Evolutionary conservation across 768 basidiomycete species (phyloP).

Genomic region (Tricholoma matsutake): DNA sequence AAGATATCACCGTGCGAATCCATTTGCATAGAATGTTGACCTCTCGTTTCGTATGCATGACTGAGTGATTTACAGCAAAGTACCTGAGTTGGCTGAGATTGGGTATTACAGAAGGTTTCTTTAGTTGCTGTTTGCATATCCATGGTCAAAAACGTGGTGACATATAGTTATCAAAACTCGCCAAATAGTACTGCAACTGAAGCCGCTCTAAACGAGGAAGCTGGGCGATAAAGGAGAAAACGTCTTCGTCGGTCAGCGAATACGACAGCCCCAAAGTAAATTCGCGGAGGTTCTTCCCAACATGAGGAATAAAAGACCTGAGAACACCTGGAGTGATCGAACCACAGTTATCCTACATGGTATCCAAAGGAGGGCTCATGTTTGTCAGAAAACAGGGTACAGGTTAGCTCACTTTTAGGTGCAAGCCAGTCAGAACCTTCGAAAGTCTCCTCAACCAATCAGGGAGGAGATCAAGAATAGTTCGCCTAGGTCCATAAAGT

Average conservation of each 20-base stretch:
- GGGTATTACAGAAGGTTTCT: conserved; percentile 19
- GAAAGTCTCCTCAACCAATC: conserved; percentile 41
- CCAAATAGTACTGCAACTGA: conserved; percentile 51
- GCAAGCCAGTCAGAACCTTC: conserved; percentile 32
- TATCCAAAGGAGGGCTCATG: neutral
- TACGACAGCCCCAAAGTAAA: conserved; percentile 57
- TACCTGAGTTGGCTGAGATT: conserved; percentile 27
- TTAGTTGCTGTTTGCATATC: conserved; percentile 40
- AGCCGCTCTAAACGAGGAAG: conserved; percentile 38
- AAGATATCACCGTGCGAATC: conserved; percentile 30
- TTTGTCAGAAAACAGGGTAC: neutral
- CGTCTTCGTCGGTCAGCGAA: conserved; percentile 51
- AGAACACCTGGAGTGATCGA: conserved; percentile 63
- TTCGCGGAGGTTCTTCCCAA: conserved; percentile 29
- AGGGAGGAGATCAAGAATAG: conserved; percentile 40
- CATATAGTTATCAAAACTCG: conserved; percentile 20
- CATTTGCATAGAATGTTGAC: conserved; percentile 32
- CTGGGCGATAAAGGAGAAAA: conserved; percentile 44
- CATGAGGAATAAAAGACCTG: conserved; percentile 37
- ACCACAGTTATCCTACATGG: conserved; percentile 51
- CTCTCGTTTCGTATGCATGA: conserved; percentile 13
- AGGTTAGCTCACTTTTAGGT: conserved; percentile 37
- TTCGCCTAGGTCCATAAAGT: conserved; percentile 35
- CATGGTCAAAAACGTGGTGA: neutral
- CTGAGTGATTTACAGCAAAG: conserved; percentile 29